phyloP scores from a whole-genome alignment of 2,329 filamentous ascomycete species.

The Monilinia laxa region DNA sequence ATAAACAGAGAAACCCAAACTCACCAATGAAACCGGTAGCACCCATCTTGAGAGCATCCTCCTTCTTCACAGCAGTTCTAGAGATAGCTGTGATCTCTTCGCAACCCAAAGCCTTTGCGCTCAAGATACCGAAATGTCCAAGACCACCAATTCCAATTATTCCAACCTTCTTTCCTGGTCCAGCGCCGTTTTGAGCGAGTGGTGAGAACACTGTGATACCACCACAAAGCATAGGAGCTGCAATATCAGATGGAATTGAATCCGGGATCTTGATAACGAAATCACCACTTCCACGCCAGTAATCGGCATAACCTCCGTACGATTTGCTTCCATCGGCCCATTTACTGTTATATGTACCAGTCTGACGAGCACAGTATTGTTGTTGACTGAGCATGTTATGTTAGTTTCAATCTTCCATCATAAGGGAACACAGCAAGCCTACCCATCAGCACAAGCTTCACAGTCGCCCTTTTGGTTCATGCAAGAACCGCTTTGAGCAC shows the following conservation, averaged over 20 bases:
- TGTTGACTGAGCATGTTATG: background rate
- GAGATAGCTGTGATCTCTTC: conserved; percentile 65
- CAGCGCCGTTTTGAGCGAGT: conserved; percentile 63
- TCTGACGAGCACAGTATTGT: conserved; percentile 10
- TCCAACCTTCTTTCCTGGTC: conserved; percentile 69
- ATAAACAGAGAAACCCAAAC: background rate
- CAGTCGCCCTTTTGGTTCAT: conserved; percentile 43
- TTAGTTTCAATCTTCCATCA: background rate
- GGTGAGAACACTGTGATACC: conserved; percentile 74
- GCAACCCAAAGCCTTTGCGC: conserved; percentile 67
- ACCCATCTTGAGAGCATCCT: conserved; percentile 61
- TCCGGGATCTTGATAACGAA: conserved; percentile 62
- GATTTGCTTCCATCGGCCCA: conserved; percentile 41
- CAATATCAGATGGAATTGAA: conserved; percentile 48
- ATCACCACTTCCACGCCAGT: conserved; percentile 54
- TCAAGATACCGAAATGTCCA: conserved; percentile 71
- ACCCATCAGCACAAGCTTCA: conserved; percentile 47
- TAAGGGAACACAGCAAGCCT: conserved; percentile 36
- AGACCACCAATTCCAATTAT: conserved; percentile 66
- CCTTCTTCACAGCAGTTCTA: conserved; percentile 56
- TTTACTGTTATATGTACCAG: conserved; percentile 48
- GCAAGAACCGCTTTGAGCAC: conserved; percentile 51
- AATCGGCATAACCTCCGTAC: conserved; percentile 54
- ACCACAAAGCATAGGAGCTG: conserved; percentile 72
- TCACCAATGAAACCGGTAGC: conserved; percentile 52